Percentiles rank a stretch among this genome's conserved stretches.
These are phyloP conservation scores for Apostasia shenzhenica DNA, from an alignment of 106 monocot genomes.

Conservation along the genomic window DNA sequence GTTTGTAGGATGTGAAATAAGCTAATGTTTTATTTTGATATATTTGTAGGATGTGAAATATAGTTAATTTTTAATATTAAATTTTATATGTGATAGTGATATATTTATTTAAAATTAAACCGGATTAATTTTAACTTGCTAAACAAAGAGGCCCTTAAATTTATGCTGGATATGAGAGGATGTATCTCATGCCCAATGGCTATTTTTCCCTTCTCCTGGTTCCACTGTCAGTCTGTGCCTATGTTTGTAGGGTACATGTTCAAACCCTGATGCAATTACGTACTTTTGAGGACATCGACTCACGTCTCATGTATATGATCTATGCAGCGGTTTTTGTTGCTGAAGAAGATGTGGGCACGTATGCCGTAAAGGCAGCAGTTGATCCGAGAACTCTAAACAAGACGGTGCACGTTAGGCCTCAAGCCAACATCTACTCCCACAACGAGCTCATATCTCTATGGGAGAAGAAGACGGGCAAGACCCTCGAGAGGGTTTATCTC, in stretches of 20 bases:
- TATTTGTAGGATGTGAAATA: no score
- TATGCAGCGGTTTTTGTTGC: constrained; percentile 34
- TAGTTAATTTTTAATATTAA: no score
- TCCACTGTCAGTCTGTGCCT: no score
- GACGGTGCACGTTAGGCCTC: constrained; percentile 51
- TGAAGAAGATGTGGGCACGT: constrained; percentile 57
- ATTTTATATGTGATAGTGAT: no score
- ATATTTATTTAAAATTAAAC: no score
- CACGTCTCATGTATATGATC: no score
- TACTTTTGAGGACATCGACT: no score
- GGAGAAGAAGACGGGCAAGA: constrained; percentile 66
- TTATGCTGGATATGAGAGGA: background rate
- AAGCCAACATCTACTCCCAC: constrained; percentile 36
- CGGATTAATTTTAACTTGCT: no score
- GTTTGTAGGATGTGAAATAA: no score
- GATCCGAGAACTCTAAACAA: constrained; percentile 77
- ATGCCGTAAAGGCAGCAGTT: constrained; percentile 50
- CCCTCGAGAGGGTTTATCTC: constrained; percentile 42
- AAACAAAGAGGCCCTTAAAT: background rate
- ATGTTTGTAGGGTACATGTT: no score
- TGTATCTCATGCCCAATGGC: background rate
- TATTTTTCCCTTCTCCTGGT: background rate
- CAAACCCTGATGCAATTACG: no score
- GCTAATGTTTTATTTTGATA: no score
- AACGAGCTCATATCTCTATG: constrained; percentile 65